A percentile compares a stretch with the other conserved stretches of the same genome.
These are phyloP conservation scores for Yarrowia sp. DNA, from an alignment of 805 yeast genomes.

Conservation along the genomic window DNA sequence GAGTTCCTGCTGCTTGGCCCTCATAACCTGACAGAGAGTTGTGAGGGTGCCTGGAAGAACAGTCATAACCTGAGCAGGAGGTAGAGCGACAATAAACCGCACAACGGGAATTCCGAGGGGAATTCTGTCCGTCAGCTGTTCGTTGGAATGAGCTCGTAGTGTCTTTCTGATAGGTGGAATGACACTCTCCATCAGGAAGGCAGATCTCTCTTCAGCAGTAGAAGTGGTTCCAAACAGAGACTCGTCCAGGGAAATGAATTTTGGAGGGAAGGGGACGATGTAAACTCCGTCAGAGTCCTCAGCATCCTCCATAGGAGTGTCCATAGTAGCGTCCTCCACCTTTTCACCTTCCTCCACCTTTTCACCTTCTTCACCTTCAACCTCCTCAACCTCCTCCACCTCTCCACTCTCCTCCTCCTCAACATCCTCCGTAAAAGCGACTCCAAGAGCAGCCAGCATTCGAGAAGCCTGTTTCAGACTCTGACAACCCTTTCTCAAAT, in stretches of 20 bases:
- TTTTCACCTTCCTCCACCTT: too few species aligned
- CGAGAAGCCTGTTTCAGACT: constrained; percentile 55
- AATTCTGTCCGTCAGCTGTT: constrained; percentile 57
- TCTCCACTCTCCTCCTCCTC: constrained; percentile 25
- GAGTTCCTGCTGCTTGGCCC: constrained; percentile 80
- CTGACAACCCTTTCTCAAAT: constrained; percentile 46
- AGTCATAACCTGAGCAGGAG: constrained; percentile 50
- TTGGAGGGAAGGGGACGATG: neutral
- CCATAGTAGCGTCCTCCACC: too few species aligned
- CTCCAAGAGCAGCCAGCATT: constrained; percentile 39
- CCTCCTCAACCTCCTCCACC: constrained; percentile 10
- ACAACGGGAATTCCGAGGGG: constrained; percentile 80
- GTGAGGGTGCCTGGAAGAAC: constrained; percentile 81
- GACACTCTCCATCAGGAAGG: constrained; percentile 53
- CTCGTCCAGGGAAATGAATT: neutral
- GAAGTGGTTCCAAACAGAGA: constrained; percentile 36
- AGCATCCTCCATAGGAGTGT: too few species aligned
- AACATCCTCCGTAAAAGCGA: constrained; percentile 29
- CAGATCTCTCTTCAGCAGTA: constrained; percentile 42
- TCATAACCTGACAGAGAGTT: constrained; percentile 79
- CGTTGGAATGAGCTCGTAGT: constrained; percentile 46
- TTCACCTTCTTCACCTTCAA: neutral
- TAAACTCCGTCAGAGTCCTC: constrained; percentile 28
- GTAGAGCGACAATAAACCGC: constrained; percentile 59
- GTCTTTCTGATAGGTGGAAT: constrained; percentile 60